Conservation (phyloP, 2,329 filamentous ascomycete species). For the Rhinocladiella mackenziei region DNA sequence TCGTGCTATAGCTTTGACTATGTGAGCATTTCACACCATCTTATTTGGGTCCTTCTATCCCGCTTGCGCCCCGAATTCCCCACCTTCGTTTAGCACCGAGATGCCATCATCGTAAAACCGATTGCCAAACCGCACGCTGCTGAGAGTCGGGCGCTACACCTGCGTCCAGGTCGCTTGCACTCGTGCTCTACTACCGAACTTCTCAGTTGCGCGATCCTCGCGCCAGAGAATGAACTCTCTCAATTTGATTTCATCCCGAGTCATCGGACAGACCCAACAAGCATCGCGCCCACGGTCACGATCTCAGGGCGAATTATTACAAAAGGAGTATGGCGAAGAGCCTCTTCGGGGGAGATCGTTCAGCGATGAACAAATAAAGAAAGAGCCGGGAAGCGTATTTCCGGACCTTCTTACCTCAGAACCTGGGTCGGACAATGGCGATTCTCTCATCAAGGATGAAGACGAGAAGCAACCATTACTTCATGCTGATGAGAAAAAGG, state of each 20-base stretch:
- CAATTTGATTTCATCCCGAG: constrained; percentile 85
- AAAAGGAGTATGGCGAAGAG: constrained; percentile 33
- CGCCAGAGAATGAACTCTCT: constrained; percentile 75
- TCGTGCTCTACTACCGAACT: constrained; percentile 1
- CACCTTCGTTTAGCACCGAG: constrained; percentile 7
- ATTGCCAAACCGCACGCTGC: constrained; percentile 1
- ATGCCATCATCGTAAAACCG: constrained; percentile 14
- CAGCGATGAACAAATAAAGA: constrained; percentile 38
- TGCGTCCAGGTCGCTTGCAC: constrained; percentile 1
- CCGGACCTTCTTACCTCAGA: constrained; percentile 28
- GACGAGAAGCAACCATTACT: constrained; percentile 59
- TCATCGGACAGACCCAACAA: constrained; percentile 58
- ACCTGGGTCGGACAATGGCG: constrained; percentile 29
- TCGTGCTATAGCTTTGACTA: constrained; percentile 4
- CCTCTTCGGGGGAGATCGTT: constrained; percentile 41
- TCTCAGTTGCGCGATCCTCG: constrained; percentile 8
- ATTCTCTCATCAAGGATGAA: constrained; percentile 42
- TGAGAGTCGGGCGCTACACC: constrained; percentile 5
- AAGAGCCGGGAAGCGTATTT: constrained; percentile 32
- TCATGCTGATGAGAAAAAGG: too few species aligned
- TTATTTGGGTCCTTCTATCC: constrained; percentile 3
- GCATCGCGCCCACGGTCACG: constrained; percentile 52
- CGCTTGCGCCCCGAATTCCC: constrained; percentile 2
- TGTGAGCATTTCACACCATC: constrained; percentile 13
- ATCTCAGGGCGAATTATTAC: constrained; percentile 48